Evolutionary conservation across 345 rosid species (phyloP).

Genomic region (Pugionium dolabratum): DNA sequence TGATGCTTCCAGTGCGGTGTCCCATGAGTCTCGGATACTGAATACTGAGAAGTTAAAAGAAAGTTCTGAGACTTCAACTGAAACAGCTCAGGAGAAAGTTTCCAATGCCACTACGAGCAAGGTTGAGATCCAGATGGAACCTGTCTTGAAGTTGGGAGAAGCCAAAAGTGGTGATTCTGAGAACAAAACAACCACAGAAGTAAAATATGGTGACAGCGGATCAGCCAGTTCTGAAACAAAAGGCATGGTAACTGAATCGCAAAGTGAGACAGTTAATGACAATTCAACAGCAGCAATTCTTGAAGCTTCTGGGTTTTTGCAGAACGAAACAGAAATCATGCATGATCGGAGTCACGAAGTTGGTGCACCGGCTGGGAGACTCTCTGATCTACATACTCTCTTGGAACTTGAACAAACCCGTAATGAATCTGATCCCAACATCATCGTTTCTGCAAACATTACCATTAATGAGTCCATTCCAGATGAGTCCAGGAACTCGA

Average conservation of each 20-base stretch:
- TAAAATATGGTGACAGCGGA: constrained; percentile 34
- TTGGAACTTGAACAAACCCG: constrained; percentile 34
- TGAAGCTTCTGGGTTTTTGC: constrained; percentile 37
- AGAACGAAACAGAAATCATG: constrained; percentile 47
- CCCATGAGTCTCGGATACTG: constrained; percentile 58
- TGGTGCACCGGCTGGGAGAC: constrained; percentile 32
- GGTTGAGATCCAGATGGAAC: constrained; percentile 34
- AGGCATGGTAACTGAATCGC: constrained; percentile 35
- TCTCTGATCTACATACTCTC: constrained; percentile 31
- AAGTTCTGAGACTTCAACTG: constrained; percentile 45
- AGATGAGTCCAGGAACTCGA: constrained; percentile 41
- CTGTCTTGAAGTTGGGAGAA: constrained; percentile 39
- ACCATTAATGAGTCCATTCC: constrained; percentile 28
- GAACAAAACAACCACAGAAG: constrained; percentile 39
- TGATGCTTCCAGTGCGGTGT: constrained; percentile 97
- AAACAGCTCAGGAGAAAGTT: constrained; percentile 29
- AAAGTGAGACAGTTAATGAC: constrained; percentile 37
- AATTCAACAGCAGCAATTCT: constrained; percentile 34
- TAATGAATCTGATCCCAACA: constrained; percentile 33
- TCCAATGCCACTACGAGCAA: constrained; percentile 29
- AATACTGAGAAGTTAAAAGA: constrained; percentile 47
- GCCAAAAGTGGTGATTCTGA: constrained; percentile 23
- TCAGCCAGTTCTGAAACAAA: constrained; percentile 30
- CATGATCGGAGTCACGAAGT: constrained; percentile 36
- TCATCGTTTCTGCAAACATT: constrained; percentile 37